Conservation (phyloP, 75 land plant species). For the Selaginella tamariscina region DNA sequence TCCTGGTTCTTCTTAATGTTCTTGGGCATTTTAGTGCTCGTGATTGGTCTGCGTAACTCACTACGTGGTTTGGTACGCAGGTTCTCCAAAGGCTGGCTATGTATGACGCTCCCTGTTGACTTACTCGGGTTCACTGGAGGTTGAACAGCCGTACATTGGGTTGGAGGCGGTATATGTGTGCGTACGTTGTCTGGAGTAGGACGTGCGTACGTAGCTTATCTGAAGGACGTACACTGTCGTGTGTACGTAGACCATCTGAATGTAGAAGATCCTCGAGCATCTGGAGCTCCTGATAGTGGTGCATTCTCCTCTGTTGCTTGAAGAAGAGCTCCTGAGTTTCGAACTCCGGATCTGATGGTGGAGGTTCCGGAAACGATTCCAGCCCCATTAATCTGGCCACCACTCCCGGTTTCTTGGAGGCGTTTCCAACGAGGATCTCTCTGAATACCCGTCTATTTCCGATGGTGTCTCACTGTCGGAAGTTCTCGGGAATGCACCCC, state of each 20-base stretch:
- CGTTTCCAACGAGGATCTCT: conserved; percentile 20
- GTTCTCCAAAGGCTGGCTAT: too few relatives aligned
- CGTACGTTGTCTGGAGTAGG: too few relatives aligned
- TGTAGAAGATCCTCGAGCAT: neutral
- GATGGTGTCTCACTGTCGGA: conserved; percentile 13
- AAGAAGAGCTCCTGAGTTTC: neutral
- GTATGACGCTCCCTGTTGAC: too few relatives aligned
- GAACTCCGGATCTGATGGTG: neutral
- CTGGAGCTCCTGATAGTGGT: neutral
- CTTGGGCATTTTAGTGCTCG: conserved; percentile 4
- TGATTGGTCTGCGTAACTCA: too few relatives aligned
- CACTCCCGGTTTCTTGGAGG: conserved; percentile 50
- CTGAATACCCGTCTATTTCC: neutral
- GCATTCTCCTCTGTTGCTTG: neutral
- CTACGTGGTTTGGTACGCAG: too few relatives aligned
- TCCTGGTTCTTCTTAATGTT: neutral
- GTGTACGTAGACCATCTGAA: too few relatives aligned
- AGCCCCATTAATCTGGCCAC: conserved; percentile 93
- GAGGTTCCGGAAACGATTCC: conserved; percentile 47
- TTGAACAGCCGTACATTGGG: too few relatives aligned
- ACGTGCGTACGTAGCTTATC: too few relatives aligned
- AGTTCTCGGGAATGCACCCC: conserved; percentile 51
- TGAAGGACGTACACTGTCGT: too few relatives aligned
- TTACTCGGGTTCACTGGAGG: too few relatives aligned
- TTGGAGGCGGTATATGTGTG: too few relatives aligned